Evolutionary conservation across 306 rosid genomes (phyloP), one percentile per base, ranked within the genome.

Genomic region (Vigna reflexopilosa): DNA sequence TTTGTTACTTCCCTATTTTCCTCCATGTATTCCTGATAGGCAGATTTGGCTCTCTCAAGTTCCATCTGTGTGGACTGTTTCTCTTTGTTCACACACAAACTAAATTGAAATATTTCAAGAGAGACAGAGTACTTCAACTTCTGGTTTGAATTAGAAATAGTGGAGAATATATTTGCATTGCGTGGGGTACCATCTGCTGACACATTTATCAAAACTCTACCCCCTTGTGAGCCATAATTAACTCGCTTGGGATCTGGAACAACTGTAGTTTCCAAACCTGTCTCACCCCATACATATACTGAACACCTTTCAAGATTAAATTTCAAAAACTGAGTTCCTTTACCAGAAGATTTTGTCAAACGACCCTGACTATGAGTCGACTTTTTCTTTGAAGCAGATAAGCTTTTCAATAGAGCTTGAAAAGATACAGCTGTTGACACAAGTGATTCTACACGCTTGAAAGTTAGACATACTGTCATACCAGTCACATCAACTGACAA

Each of bases 201-300:
- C 62, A 77, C 88, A 64, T 86, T 80, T 70, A 96, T 72, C 52
- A 85, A 78, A 81, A 90, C 87, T 77, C 82, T 91, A 86, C 99
- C 99, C 75, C 99, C 99, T 69, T 93, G 99, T 81, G 97, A 91
- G 76, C 99, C 99, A 84, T 91, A 91, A 84, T 93, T 88, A 75
- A 96, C 96, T 40, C 93, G 91, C 86, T 96, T 96, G 72, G 99
- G 96, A 38, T 96, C 99, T 76, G 96, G 85, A 84, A 93, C 88
- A 85, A 67, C 76, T n/a, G 83, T 77, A 78, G 85, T 93, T 75
- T 90, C 99, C 82, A 93, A 82, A 76, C 91, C 94, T 34, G 83
- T 77, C 79, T 96, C 98, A 68, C 94, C 94, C 92, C 93, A 86
- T 75, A 87, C 85, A 74, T 85, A 83, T 62, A 93, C 85, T 47